Percentiles rank a stretch among this genome's conserved stretches.
These are phyloP conservation scores for Kodamaea jinghongensis DNA, from an alignment of 805 yeast genomes.

Conservation along the genomic window DNA sequence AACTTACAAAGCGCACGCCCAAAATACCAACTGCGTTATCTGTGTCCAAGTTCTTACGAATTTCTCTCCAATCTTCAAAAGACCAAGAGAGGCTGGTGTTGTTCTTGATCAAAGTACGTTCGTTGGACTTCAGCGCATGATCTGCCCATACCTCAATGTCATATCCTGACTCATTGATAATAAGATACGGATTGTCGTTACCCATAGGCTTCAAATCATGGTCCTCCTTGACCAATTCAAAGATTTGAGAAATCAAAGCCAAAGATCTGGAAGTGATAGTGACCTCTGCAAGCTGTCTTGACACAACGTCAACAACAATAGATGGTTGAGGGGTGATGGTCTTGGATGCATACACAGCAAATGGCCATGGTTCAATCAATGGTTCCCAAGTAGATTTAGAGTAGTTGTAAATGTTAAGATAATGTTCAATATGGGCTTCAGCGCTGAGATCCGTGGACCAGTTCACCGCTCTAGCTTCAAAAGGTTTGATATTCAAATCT, in stretches of 20 bases:
- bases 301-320: conserved; percentile 63
- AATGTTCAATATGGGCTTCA: conserved; percentile 60
- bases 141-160: conserved; percentile 84
- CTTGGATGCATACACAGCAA: conserved; percentile 66
- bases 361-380: conserved; percentile 80
- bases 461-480: conserved; percentile 63
- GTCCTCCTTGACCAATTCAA: conserved; percentile 54
- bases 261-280: conserved; percentile 80
- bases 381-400: conserved; percentile 96
- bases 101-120: conserved; percentile 39
- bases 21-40: conserved; percentile 60
- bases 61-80: conserved; percentile 88
- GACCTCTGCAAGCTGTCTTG: conserved; percentile 73
- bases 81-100: conserved; percentile 72
- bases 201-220: conserved; percentile 63
- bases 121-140: conserved; percentile 18
- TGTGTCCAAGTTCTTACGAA: conserved; percentile 75
- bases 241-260: conserved; percentile 70
- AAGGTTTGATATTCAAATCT: conserved; percentile 71
- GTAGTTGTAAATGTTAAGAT: conserved; percentile 78
- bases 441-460: conserved; percentile 87
- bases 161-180: conserved; percentile 82
- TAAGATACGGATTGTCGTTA: conserved; percentile 75
- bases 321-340: conserved; percentile 44
- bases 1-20: conserved; percentile 58